A percentile compares a stretch with the other conserved stretches of the same genome.
Evolutionary conservation across 148 eudicot species (phyloP).

Genomic region (Salicornia ramosissima): DNA sequence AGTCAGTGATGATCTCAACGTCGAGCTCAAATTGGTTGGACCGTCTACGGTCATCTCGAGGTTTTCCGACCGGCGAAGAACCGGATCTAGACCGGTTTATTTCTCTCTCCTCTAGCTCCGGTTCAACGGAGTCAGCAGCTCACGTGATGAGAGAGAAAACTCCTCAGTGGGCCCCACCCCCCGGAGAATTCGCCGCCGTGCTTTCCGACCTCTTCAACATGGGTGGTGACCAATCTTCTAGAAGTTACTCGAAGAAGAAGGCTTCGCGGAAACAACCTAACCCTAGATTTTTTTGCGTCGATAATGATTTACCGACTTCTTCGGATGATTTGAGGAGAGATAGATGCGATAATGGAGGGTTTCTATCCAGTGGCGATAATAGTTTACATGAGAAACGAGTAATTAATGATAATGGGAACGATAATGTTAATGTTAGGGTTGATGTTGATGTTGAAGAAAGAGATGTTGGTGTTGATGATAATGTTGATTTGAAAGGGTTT

Average conservation of each 20-base stretch:
- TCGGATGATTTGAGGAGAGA: too few relatives aligned
- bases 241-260: constrained; percentile 28
- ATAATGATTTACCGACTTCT: constrained; percentile 21
- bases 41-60: constrained; percentile 71
- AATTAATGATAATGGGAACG: background rate
- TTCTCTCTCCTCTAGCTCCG: constrained; percentile 22
- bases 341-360: constrained; percentile 18
- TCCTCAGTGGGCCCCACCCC: background rate
- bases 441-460: constrained; percentile 2
- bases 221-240: constrained; percentile 32
- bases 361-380: constrained; percentile 34
- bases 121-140: constrained; percentile 24
- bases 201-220: constrained; percentile 58
- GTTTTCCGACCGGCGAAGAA: constrained; percentile 48
- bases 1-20: constrained; percentile 17
- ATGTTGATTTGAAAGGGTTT: constrained; percentile 43
- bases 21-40: constrained; percentile 64
- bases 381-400: constrained; percentile 26
- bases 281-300: constrained; percentile 47
- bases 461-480: constrained; percentile 32
- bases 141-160: constrained; percentile 10
- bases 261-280: constrained; percentile 52
- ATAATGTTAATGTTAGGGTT: background rate
- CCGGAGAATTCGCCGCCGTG: constrained; percentile 26
- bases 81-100: constrained; percentile 57